Percentiles rank a stretch among this genome's conserved stretches.
phyloP scores from a whole-genome alignment of 768 basidiomycete species.

The Cubamyces sp. region DNA sequence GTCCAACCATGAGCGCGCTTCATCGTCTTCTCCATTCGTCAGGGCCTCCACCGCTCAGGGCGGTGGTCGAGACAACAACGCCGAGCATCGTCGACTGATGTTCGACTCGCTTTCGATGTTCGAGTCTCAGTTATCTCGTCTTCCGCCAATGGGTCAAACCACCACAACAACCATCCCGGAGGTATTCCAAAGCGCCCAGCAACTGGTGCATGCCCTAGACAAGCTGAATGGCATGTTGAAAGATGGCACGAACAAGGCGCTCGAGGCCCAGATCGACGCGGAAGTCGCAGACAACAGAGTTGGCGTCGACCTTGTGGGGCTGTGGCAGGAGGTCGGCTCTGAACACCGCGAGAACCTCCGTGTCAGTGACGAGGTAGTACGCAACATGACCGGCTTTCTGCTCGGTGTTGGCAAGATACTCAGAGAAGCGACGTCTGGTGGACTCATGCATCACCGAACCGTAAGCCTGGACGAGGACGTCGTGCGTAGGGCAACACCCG shows the following conservation, averaged over 20 bases:
- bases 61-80: constrained; percentile 25
- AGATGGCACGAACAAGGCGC: constrained; percentile 55
- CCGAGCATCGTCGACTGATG: constrained; percentile 73
- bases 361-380: constrained; percentile 77
- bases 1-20: constrained; percentile 19
- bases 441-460: constrained; percentile 50
- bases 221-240: constrained; percentile 66
- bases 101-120: constrained; percentile 71
- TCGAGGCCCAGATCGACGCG: constrained; percentile 76
- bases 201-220: constrained; percentile 67
- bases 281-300: constrained; percentile 58
- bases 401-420: constrained; percentile 75
- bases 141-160: constrained; percentile 49
- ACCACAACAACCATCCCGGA: constrained; percentile 51
- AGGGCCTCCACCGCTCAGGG: constrained; percentile 21
- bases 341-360: constrained; percentile 75
- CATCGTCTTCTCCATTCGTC: constrained; percentile 26
- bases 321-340: constrained; percentile 71
- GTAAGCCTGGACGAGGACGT: constrained; percentile 59
- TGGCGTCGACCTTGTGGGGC: constrained; percentile 48
- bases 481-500: constrained; percentile 40
- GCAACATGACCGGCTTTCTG: constrained; percentile 75
- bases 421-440: constrained; percentile 51
- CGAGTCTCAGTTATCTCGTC: constrained; percentile 63
- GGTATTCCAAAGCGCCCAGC: constrained; percentile 62